phyloP scores from a whole-genome alignment of 2,329 filamentous ascomycete genomes.

The Stagonosporopsis vannaccii region DNA sequence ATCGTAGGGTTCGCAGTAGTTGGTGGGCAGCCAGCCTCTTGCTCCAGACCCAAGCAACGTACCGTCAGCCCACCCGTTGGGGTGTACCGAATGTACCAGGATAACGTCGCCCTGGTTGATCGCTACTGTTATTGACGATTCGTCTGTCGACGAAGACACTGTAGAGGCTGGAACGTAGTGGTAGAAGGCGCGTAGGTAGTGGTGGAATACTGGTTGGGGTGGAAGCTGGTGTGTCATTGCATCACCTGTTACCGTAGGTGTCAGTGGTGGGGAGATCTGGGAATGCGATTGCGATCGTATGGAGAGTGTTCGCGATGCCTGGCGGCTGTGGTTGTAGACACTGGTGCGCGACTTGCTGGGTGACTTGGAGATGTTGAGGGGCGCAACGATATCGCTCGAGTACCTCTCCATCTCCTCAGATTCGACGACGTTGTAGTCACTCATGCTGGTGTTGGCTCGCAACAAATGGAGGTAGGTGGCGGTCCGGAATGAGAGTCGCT shows the following conservation, averaged over 20 bases:
- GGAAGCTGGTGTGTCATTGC: conserved; percentile 57
- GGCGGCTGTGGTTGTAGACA: conserved; percentile 36
- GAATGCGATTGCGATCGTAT: conserved; percentile 43
- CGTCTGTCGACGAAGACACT: conserved; percentile 77
- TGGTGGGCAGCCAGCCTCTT: conserved; percentile 94
- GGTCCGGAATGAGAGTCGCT: conserved; percentile 26
- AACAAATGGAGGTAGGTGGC: conserved; percentile 8
- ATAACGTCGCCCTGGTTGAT: conserved; percentile 92
- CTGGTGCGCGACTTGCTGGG: conserved; percentile 36
- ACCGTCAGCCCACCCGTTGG: conserved; percentile 98
- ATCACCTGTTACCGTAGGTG: conserved; percentile 72
- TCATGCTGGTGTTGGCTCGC: conserved; percentile 31
- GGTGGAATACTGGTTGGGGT: conserved; percentile 78
- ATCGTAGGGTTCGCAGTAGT: conserved; percentile 96
- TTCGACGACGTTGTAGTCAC: conserved; percentile 34
- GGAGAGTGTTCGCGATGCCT: conserved; percentile 43
- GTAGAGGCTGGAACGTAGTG: conserved; percentile 83
- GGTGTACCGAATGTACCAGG: conserved; percentile 93
- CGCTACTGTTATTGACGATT: conserved; percentile 74
- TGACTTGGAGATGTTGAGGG: conserved; percentile 49
- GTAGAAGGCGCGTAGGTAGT: conserved; percentile 93
- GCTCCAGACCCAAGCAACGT: conserved; percentile 85
- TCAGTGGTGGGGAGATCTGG: conserved; percentile 80
- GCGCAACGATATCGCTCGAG: conserved; percentile 47
- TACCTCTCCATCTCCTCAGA: conserved; percentile 41